Conservation (phyloP, 345 rosid species). For the Firmiana major region DNA sequence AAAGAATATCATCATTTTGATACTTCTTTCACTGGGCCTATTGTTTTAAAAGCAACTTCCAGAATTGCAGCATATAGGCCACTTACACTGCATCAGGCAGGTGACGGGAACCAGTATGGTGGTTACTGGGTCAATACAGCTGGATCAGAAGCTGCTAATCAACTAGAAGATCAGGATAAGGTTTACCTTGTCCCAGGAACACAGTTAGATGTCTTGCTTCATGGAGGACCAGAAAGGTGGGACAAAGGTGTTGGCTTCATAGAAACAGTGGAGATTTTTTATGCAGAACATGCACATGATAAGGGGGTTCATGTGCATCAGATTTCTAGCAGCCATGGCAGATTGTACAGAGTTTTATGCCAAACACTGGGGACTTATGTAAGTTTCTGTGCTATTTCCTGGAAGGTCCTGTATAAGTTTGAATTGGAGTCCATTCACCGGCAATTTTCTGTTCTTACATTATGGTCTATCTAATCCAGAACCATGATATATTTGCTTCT, state of each 20-base stretch:
- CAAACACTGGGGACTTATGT: conserved; percentile 62
- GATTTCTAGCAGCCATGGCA: conserved; percentile 39
- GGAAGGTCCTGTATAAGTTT: not conserved
- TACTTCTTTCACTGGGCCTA: conserved; percentile 45
- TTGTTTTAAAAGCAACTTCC: conserved; percentile 63
- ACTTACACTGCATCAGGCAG: conserved; percentile 55
- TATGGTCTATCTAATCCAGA: conserved; percentile 8
- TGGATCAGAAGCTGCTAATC: conserved; percentile 38
- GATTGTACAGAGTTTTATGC: conserved; percentile 58
- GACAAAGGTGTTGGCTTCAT: conserved; percentile 49
- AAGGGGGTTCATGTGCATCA: conserved; percentile 42
- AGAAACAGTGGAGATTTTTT: conserved; percentile 48
- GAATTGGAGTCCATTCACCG: not conserved
- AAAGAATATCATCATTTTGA: conserved; percentile 57
- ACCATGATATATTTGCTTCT: conserved; percentile 17
- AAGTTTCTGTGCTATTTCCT: conserved; percentile 30
- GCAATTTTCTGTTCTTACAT: no score
- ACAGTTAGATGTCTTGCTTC: conserved; percentile 57
- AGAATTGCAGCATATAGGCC: conserved; percentile 76
- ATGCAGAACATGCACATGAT: conserved; percentile 32
- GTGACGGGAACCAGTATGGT: conserved; percentile 81
- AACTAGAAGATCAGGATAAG: conserved; percentile 43
- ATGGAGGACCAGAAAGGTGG: conserved; percentile 94
- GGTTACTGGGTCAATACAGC: conserved; percentile 71
- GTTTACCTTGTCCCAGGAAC: conserved; percentile 86